Conservation (phyloP, 352 stramenopile species). For the Phytophthora chlamydospora region DNA sequence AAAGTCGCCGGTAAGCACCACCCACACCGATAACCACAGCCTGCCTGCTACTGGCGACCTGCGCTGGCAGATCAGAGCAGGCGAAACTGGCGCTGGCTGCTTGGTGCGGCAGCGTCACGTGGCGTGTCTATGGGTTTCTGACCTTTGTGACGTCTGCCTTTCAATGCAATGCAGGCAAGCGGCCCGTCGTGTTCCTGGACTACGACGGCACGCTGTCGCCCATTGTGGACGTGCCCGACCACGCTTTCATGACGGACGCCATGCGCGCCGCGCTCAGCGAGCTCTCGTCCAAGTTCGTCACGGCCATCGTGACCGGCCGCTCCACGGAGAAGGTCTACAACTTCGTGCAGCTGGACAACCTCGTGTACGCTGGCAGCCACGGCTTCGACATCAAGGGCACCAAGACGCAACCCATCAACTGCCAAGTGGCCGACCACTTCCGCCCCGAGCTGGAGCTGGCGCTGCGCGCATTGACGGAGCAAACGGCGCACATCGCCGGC, state of each 20-base stretch:
- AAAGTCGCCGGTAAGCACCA: conserved; percentile 50
- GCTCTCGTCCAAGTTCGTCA: conserved; percentile 74
- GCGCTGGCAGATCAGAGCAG: not conserved
- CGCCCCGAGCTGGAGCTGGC: conserved; percentile 54
- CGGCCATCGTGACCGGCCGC: conserved; percentile 74
- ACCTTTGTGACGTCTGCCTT: conserved; percentile 11
- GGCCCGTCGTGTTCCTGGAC: conserved; percentile 74
- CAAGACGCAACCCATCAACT: conserved; percentile 60
- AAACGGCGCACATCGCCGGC: conserved; percentile 50
- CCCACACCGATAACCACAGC: not conserved
- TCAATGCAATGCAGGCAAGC: conserved; percentile 49
- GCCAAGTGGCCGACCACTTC: conserved; percentile 61
- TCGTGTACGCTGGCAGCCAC: conserved; percentile 84
- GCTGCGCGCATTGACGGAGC: conserved; percentile 38
- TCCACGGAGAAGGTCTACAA: conserved; percentile 80
- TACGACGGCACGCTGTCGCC: conserved; percentile 82
- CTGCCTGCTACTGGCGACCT: too few relatives aligned
- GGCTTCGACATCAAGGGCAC: conserved; percentile 83
- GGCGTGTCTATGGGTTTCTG: conserved; percentile 30
- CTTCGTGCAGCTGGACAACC: conserved; percentile 78
- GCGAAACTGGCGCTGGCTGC: conserved; percentile 4
- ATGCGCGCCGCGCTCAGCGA: conserved; percentile 63
- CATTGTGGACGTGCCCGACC: conserved; percentile 78
- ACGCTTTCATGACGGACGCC: conserved; percentile 69
- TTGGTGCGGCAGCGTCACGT: conserved; percentile 7